Evolutionary conservation across 768 basidiomycete genomes (phyloP).

Genomic region (Russula abietina): DNA sequence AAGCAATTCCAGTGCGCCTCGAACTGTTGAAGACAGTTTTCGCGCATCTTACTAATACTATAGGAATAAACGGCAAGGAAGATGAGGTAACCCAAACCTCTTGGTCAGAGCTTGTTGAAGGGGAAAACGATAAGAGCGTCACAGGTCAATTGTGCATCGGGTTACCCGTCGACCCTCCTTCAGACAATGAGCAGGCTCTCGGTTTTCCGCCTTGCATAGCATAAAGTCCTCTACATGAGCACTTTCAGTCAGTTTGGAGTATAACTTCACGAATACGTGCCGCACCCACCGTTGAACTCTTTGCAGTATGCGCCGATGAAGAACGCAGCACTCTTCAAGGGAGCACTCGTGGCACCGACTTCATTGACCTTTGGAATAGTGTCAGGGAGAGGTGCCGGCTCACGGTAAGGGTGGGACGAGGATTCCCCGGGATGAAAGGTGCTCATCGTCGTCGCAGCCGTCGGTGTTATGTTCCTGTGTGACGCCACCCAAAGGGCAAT

Average conservation of each 20-base stretch:
- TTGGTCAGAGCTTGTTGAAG: background rate
- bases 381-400: constrained; percentile 60
- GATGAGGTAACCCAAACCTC: background rate
- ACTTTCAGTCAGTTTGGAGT: background rate
- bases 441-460: constrained; percentile 40
- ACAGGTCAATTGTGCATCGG: constrained; percentile 92
- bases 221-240: constrained; percentile 77
- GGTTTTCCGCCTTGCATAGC: constrained; percentile 93
- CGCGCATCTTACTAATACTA: constrained; percentile 90
- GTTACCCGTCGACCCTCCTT: constrained; percentile 95
- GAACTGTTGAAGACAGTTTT: constrained; percentile 83
- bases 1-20: constrained; percentile 92
- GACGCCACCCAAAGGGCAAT: no score
- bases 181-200: constrained; percentile 87
- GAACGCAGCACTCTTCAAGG: constrained; percentile 93
- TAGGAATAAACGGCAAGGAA: background rate
- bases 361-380: constrained; percentile 77
- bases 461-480: constrained; percentile 16
- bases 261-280: background rate
- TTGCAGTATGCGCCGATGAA: constrained; percentile 96
- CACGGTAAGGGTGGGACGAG: constrained; percentile 47
- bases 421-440: constrained; percentile 45
- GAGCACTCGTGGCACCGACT: constrained; percentile 84
- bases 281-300: constrained; percentile 82
- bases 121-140: constrained; percentile 33